Base-by-base conservation (phyloP, 345 rosid genomes). In the Euphorbia peplus region DNA sequence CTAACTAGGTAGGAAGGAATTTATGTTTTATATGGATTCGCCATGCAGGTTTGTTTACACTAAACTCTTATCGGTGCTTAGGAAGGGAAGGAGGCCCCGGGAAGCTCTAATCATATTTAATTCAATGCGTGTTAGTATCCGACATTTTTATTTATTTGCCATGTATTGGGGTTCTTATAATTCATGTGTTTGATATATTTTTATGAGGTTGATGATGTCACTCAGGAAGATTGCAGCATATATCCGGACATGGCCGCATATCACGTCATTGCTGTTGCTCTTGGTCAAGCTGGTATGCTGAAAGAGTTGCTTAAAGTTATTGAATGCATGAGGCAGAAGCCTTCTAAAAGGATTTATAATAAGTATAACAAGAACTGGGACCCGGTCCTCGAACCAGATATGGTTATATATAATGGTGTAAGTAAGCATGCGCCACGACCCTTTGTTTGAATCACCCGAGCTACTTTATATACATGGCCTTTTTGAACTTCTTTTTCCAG, bases 161-260 rank as follows among this genome's bases (percentile, higher is more conserved):
- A 41, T 63, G 10, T 48, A 25, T 32, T 18, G 2, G 11, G 19
- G 22, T 54, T 39, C 9, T 25, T 30, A 6, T 52, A 70, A n/a
- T 25, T 11, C 68, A 3, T 41, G 4, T 48, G 11, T 66, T 47
- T 51, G 55, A 46, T 60, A 39, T 39, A 35, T 41, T 21, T 39
- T 55, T 41, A 7, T 42, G 59, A 62, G 75, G 65, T 73, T 77
- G 67, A 71, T 76, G 75, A 75, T 76, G 67, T 70, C 64, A 62
- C 77, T 66, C 82, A 91, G 98, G 92, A 83, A 73, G 90, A 93
- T 72, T 77, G 81, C 72, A 81, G 63, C 72, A 77, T 85, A 63
- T 91, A 93, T 83, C 98, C 97, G 29, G 97, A 91, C 78, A 84
- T 93, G 85, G 97, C 98, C 8, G 88, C 96, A 22, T 93, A 93